phyloP scores from a whole-genome alignment of 2,329 filamentous ascomycete species.

The Lizonia empirigonia region DNA sequence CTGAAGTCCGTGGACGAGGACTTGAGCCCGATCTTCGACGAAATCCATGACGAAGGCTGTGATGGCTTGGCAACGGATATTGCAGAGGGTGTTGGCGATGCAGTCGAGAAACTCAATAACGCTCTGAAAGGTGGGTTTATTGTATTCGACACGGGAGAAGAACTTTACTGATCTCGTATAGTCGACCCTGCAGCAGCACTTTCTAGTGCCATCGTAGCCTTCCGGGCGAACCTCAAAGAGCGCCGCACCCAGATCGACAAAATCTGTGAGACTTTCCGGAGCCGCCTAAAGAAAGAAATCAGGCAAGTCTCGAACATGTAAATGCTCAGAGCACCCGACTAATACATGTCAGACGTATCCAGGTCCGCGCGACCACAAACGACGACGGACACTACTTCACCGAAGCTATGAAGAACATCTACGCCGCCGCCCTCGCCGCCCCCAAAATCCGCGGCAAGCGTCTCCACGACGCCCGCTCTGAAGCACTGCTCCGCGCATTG shows the following conservation, averaged over 20 bases:
- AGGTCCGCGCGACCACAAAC: background rate
- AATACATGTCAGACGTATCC: background rate
- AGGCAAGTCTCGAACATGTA: background rate
- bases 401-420: constrained; percentile 18
- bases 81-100: background rate
- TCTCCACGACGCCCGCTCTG: background rate
- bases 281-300: background rate
- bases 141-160: background rate
- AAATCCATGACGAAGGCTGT: background rate
- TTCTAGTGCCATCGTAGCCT: constrained; percentile 6
- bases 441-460: constrained; percentile 2
- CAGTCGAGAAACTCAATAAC: background rate
- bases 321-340: background rate
- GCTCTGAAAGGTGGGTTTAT: background rate
- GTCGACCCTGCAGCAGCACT: constrained; percentile 11
- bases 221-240: constrained; percentile 7
- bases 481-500: background rate
- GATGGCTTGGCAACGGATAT: background rate
- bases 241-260: constrained; percentile 5
- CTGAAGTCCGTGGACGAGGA: background rate
- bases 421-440: constrained; percentile 6
- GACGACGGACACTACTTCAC: constrained; percentile 17
- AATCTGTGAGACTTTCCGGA: background rate
- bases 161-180: background rate
- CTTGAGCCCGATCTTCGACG: background rate